Base-by-base conservation (phyloP, 2,329 filamentous ascomycete species). In the Blastomyces gilchristii region DNA sequence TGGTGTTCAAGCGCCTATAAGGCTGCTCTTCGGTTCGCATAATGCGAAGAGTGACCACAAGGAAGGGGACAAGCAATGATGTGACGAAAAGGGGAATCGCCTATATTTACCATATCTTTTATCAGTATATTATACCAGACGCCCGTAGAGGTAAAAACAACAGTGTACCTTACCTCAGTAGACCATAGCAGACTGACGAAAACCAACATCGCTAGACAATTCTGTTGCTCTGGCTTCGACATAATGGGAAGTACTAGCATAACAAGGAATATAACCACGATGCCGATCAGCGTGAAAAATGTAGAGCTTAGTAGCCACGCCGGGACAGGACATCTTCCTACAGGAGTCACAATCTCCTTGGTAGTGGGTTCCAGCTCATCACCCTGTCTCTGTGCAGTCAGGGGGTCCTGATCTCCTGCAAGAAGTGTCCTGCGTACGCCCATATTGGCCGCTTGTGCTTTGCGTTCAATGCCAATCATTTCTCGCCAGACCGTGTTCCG, bases 401-500 rank as follows among this genome's bases (percentile, higher is more conserved):
- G 80, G 37, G 84, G 84, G 68, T 89, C 87, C 22, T 84, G 83
- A 43, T 88, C 88, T 34, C 85, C 83, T 4, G 92, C 92, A 1
- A 97, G 83, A 62, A 97, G 81, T 0, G 90, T 90, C 67, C 89
- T 86, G 28, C 85, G 79, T 60, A 89, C 80, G 52, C 94, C 94
- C 67, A 99, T 83, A 69, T 93, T 94, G 9, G 93, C 93, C 9
- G 94, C 95, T 76, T 97, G 93, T 0, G 91, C 91, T 72, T 96
- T 92, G 28, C 94, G 84, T 78, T 99, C 95, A 69, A 99, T 93
- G 61, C 93, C 94, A 73, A 99, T 99, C 85, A 99, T 94, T 70
- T 99, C 94, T 77, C 95, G 83, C 94, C 94, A 99, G 22, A 99
- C 94, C 0, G 94, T 99, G 73, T 99, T 99, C 63, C 94, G 85